Evolutionary conservation across 371 early-diverging fungal genomes (phyloP).

Genomic region (Mucor racemosus): DNA sequence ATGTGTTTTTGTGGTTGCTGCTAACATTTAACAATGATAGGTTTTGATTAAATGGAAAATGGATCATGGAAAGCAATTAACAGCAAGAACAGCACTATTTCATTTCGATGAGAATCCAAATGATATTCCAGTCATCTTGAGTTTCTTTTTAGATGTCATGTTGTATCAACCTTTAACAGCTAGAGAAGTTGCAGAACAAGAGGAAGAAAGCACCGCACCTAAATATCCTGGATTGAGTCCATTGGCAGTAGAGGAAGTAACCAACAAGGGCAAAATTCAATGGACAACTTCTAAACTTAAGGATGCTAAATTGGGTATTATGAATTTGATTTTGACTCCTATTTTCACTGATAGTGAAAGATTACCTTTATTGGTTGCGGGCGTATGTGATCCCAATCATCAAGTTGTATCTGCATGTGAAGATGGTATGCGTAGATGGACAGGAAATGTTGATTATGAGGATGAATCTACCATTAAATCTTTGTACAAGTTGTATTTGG

Average conservation of each 20-base stretch:
- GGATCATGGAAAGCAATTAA: constrained; percentile 49
- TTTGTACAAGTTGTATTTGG: constrained; percentile 71
- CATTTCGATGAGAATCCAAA: constrained; percentile 56
- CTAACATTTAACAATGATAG: constrained; percentile 26
- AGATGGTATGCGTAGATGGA: constrained; percentile 70
- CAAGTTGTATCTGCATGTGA: constrained; percentile 73
- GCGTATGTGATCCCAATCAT: constrained; percentile 69
- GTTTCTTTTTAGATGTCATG: constrained; percentile 69
- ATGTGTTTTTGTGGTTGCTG: too few species aligned
- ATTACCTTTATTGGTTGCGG: constrained; percentile 65
- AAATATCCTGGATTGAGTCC: constrained; percentile 51
- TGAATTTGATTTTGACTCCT: constrained; percentile 45
- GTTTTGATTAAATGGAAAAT: constrained; percentile 59
- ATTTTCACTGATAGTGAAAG: constrained; percentile 57
- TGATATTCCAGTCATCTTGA: constrained; percentile 61
- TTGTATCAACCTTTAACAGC: constrained; percentile 61
- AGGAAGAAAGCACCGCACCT: constrained; percentile 15
- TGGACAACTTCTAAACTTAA: constrained; percentile 61
- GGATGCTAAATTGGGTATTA: constrained; percentile 50
- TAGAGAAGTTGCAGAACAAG: constrained; percentile 21
- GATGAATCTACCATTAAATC: constrained; percentile 53
- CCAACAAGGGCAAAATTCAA: constrained; percentile 67
- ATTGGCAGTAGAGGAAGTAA: constrained; percentile 58
- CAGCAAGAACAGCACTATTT: constrained; percentile 55
- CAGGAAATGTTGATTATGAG: constrained; percentile 67